Base-by-base conservation (phyloP, 345 rosid genomes). In the Hirschfeldia incana region DNA sequence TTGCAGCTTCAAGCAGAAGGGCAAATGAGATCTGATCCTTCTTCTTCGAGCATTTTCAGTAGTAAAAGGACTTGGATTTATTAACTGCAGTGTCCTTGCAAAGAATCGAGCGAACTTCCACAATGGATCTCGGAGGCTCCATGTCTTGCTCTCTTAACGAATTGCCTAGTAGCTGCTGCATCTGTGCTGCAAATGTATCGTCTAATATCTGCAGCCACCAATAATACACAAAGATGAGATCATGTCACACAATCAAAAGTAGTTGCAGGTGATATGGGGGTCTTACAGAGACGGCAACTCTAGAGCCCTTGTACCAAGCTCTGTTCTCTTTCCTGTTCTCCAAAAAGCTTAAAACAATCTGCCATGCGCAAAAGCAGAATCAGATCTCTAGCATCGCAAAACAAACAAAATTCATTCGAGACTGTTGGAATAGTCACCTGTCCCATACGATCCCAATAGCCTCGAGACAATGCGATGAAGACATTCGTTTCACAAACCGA, bases 381-480 rank as follows among this genome's bases (percentile, higher is more conserved):
- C 58, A 79, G 78, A 32, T 33, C 46, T 46, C 65, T 5, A 46
- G 27, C 75, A 69, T 42, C 5, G 1, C 34, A 61, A 51, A 55
- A 42, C 12, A 57, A 10, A 51, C 4, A 17, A 51, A 51, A 68
- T 5, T 2, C 66, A 73, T 28, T 21, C 42, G 55, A 69, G 42
- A 44, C 3, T 37, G n/a, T 30, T 39, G 5, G 46, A 17, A 39
- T 55, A 53, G 75, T 82, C 72, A 90, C 98, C 90, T 89, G 95
- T 75, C 98, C 98, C 92, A 91, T 91, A 55, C 90, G 90, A 74
- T 95, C 99, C 99, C 99, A 95, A 73, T 87, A 95, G 58, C 97
- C 97, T 42, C 98, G 88, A 53, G 93, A 91, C 60, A 95, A 83
- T 32, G 93, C 88, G 39, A 91, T 83, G 82, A 95, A 95, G 16